Evolutionary conservation across 192 early-diverging fungal species (phyloP).

Genomic region (Gaertneriomyces semiglobifer): DNA sequence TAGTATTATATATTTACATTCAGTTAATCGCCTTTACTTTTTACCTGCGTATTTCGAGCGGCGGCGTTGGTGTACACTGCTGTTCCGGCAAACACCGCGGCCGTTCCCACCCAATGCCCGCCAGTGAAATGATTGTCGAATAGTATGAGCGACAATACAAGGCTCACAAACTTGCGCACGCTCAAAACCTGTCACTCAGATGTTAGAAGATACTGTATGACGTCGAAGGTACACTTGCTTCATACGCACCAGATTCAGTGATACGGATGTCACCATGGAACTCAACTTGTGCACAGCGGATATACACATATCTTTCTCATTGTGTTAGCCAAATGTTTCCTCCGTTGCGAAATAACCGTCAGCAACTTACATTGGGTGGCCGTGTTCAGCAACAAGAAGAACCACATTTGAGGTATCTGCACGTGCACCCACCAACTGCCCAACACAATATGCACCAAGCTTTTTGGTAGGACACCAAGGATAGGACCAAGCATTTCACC

Average conservation of each 20-base stretch:
- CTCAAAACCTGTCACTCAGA: conserved; percentile 54
- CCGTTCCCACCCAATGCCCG: conserved; percentile 62
- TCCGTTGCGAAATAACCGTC: neutral
- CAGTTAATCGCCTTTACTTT: neutral
- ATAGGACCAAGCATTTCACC: conserved; percentile 17
- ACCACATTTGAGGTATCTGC: conserved; percentile 65
- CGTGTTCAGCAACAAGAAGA: conserved; percentile 66
- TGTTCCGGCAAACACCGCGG: conserved; percentile 79
- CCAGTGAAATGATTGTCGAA: conserved; percentile 74
- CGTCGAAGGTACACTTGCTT: neutral
- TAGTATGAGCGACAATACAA: conserved; percentile 72
- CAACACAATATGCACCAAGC: conserved; percentile 17
- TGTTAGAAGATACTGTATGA: neutral
- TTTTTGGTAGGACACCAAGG: conserved; percentile 2
- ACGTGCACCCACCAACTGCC: conserved; percentile 34
- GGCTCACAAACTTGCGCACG: conserved; percentile 78
- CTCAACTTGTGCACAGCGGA: conserved; percentile 81
- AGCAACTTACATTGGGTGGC: conserved; percentile 70
- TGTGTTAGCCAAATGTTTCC: too few species aligned
- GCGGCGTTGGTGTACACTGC: conserved; percentile 55
- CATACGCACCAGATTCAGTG: conserved; percentile 65
- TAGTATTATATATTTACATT: too few species aligned
- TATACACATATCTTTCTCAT: conserved; percentile 67
- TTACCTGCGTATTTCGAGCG: neutral
- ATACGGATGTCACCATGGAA: conserved; percentile 72